These are phyloP conservation scores for Trametes hirsuta DNA, from an alignment of 1,284 basidiomycete genomes.

Conservation along the genomic window DNA sequence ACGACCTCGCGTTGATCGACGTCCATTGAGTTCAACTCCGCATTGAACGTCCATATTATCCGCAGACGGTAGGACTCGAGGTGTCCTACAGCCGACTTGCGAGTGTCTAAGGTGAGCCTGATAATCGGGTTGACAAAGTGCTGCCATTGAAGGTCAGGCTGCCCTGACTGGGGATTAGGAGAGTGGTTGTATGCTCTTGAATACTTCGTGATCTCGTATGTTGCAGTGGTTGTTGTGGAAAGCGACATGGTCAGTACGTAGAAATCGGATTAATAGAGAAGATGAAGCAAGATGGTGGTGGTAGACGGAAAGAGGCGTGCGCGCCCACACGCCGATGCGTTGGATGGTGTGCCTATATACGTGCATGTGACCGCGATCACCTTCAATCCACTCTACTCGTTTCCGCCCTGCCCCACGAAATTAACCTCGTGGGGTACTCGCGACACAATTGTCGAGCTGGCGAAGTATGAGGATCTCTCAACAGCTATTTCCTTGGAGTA, in stretches of 20 bases:
- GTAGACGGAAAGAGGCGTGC: background rate
- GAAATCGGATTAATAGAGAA: background rate
- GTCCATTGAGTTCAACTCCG: slow-evolving; percentile 39
- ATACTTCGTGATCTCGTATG: slow-evolving; percentile 64
- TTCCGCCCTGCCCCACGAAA: background rate
- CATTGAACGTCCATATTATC: slow-evolving; percentile 63
- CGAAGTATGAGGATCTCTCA: no score
- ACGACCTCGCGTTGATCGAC: slow-evolving; percentile 55
- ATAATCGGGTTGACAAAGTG: slow-evolving; percentile 74
- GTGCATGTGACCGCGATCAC: background rate
- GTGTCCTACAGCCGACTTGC: slow-evolving; percentile 48
- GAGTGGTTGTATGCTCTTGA: slow-evolving; percentile 59
- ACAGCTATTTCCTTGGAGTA: background rate
- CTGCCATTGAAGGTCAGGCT: slow-evolving; percentile 59
- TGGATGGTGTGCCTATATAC: background rate
- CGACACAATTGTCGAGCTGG: no score
- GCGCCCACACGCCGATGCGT: background rate
- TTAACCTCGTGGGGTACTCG: no score
- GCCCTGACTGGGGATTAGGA: slow-evolving; percentile 20
- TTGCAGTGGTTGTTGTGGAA: slow-evolving; percentile 59
- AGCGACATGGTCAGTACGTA: slow-evolving; percentile 44
- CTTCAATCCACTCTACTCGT: background rate
- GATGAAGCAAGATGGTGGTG: background rate
- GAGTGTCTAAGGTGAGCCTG: slow-evolving; percentile 62
- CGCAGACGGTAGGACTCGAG: slow-evolving; percentile 65